Evolutionary conservation across 306 rosid species (phyloP), one percentile per base, ranked within the genome.

Genomic region (Senna siamea): DNA sequence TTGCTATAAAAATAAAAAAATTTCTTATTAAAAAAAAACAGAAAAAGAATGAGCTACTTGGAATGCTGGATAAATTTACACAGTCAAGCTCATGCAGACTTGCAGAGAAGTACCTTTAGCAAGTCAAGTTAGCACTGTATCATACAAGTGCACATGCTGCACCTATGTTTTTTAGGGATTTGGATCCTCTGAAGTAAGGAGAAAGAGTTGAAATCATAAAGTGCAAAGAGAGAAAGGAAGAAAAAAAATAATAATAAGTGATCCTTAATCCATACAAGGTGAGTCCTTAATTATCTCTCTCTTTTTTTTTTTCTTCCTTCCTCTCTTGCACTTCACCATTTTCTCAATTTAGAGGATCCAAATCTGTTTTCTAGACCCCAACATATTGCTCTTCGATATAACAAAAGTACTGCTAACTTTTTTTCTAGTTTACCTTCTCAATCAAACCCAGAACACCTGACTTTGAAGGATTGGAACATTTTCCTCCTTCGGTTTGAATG

Each of bases 401-500:
- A 3, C 3, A 26, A 26, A 26, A 26, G 30, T 26, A 58, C 5
- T 47, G 11, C 4, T 6, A 23, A 12, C 18, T 44, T 66, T 40
- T 54, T 50, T 71, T 23, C 7, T 47, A 14, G 20, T 14, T 55
- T 84, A 93, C 98, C 96, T 93, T 93, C 85, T 93, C 98, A 40
- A 93, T 89, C 88, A 93, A 86, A 81, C 98, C 98, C 4, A 87
- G 86, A 70, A 93, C 80, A 20, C 98, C 94, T 56, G 96, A 85
- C 64, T 85, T 80, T 53, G 97, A 87, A 54, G 98, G 97, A 64
- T 85, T 85, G 1, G 94, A 91, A 78, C 86, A 79, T 76, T 91
- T 93, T 79, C 98, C 98, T 81, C 98, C 97, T 70, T 93, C 98
- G 1, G 98, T 93, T 87, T 93, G 98, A 78, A 91, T 93, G 82